Conservation (phyloP, 139 green algal species). For the Gonium pectorale region DNA sequence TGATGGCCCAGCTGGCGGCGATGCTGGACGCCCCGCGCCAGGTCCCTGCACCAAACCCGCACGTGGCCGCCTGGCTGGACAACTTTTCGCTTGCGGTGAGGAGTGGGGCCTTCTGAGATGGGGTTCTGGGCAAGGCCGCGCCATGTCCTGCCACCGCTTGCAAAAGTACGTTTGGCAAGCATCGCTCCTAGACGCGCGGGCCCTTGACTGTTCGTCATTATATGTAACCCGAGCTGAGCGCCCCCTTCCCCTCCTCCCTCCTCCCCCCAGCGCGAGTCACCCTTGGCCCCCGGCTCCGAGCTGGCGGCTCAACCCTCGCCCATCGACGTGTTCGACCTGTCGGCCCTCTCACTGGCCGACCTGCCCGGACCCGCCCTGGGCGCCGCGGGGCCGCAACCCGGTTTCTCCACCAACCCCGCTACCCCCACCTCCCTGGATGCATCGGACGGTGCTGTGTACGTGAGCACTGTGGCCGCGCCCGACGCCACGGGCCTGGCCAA, state of each 20-base stretch:
- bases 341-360: conserved; percentile 8
- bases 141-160: no score
- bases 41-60: background rate
- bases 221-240: no score
- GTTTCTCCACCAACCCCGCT: background rate
- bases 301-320: background rate
- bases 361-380: background rate
- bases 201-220: no score
- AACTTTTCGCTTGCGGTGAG: conserved; percentile 38
- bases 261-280: conserved; percentile 12
- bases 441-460: conserved; percentile 31
- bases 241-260: background rate
- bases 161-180: no score
- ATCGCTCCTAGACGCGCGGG: no score
- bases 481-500: background rate
- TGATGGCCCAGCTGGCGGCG: conserved; percentile 29
- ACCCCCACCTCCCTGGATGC: conserved; percentile 5
- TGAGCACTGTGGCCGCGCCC: background rate
- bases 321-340: background rate
- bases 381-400: background rate
- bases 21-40: conserved; percentile 26
- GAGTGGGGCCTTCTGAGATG: no score
- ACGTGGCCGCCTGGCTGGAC: conserved; percentile 32
- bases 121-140: no score
- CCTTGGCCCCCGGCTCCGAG: background rate